phyloP scores from a whole-genome alignment of 2,329 filamentous ascomycete genomes.

The Neonectria sp. region DNA sequence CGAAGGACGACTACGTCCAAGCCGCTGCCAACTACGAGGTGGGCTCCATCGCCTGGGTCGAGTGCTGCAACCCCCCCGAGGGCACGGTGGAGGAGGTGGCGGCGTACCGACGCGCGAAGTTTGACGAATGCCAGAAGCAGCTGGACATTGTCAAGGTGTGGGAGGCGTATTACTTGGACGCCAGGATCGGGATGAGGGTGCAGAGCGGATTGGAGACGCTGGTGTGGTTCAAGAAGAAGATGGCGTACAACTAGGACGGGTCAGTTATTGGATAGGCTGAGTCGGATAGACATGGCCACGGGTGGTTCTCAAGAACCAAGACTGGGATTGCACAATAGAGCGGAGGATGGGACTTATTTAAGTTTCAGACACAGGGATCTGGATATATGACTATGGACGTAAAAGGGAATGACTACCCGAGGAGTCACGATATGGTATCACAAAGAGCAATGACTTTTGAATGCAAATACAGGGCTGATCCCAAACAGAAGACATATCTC shows the following conservation, averaged over 20 bases:
- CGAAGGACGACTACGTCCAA: constrained; percentile 78
- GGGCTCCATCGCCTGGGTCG: constrained; percentile 84
- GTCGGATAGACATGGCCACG: constrained; percentile 11
- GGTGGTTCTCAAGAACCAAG: constrained; percentile 14
- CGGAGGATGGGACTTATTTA: not conserved
- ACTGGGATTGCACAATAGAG: constrained; percentile 34
- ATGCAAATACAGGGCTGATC: not conserved
- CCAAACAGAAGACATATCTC: constrained; percentile 11
- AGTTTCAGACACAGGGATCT: not conserved
- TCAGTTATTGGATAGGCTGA: not conserved
- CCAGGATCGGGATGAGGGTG: constrained; percentile 80
- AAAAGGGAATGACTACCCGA: not conserved
- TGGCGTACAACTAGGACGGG: constrained; percentile 48
- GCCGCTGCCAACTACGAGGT: constrained; percentile 90
- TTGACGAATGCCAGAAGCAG: constrained; percentile 74
- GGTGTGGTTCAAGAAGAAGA: constrained; percentile 65
- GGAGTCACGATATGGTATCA: constrained; percentile 18
- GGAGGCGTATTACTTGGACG: constrained; percentile 82
- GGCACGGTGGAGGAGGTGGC: constrained; percentile 51
- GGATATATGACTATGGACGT: not conserved
- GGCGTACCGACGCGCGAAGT: constrained; percentile 61
- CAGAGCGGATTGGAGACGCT: constrained; percentile 79
- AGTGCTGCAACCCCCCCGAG: constrained; percentile 64
- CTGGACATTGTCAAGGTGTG: constrained; percentile 78
- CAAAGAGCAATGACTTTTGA: not conserved